These are phyloP conservation scores for Aspergillus unguis DNA, from an alignment of 2,329 filamentous ascomycete species.

Conservation along the genomic window DNA sequence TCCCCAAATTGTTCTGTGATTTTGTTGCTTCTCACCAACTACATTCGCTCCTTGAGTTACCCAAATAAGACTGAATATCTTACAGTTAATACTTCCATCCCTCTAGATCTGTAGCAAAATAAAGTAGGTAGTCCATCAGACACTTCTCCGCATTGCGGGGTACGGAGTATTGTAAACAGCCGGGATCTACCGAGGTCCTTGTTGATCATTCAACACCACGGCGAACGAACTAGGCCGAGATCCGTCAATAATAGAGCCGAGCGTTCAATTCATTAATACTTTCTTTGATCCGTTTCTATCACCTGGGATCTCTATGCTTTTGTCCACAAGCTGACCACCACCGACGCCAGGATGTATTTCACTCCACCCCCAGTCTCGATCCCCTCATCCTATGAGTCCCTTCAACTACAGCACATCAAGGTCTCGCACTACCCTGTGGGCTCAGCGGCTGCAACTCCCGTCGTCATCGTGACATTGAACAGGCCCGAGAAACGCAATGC, in stretches of 20 bases:
- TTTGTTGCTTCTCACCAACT: background rate
- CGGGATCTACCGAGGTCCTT: conserved; percentile 10
- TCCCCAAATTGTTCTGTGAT: background rate
- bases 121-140: background rate
- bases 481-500: conserved; percentile 59
- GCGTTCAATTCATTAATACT: background rate
- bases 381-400: conserved; percentile 35
- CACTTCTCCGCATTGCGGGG: conserved; percentile 9
- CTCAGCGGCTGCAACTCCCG: conserved; percentile 49
- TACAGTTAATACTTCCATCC: background rate
- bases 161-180: background rate
- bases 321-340: background rate
- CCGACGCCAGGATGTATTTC: conserved; percentile 6
- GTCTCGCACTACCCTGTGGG: conserved; percentile 38
- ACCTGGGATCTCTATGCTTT: background rate
- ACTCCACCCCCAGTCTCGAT: conserved; percentile 17
- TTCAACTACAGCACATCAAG: conserved; percentile 32
- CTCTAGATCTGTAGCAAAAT: background rate
- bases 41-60: background rate
- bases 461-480: conserved; percentile 52
- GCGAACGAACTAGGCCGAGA: background rate
- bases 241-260: background rate
- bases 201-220: no score
- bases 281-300: background rate
- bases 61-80: background rate